These are phyloP conservation scores for Solanum sejunctum DNA, from an alignment of 257 asterid genomes.

Conservation along the genomic window DNA sequence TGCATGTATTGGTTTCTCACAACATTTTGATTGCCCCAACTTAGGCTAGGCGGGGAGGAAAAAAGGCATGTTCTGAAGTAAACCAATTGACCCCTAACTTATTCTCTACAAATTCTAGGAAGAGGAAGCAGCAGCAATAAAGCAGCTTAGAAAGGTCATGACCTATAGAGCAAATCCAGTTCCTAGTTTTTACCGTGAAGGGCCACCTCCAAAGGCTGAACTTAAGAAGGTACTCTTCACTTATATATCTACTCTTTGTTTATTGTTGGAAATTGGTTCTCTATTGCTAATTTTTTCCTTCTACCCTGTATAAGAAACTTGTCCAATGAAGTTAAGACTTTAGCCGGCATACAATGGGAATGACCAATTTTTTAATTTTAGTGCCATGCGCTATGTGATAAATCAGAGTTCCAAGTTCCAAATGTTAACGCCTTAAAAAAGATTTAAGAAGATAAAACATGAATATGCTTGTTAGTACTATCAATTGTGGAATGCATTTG, in stretches of 20 bases:
- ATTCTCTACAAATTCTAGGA: conserved; percentile 39
- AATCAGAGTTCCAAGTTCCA: not conserved
- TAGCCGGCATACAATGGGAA: not conserved
- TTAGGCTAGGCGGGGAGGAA: not conserved
- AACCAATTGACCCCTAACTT: not conserved
- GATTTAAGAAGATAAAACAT: not conserved
- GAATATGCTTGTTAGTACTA: not conserved
- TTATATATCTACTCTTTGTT: not conserved
- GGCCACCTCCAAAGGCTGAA: conserved; percentile 77
- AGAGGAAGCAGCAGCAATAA: conserved; percentile 62
- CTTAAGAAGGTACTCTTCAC: conserved; percentile 57
- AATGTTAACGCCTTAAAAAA: not conserved
- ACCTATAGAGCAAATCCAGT: conserved; percentile 78
- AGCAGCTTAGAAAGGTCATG: conserved; percentile 81
- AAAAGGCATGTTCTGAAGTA: not conserved
- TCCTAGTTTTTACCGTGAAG: conserved; percentile 76
- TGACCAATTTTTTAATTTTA: not conserved
- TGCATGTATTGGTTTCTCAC: not conserved
- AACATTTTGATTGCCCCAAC: not conserved
- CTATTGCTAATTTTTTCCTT: not conserved
- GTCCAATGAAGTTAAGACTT: not conserved
- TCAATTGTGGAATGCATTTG: not conserved
- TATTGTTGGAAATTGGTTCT: not conserved
- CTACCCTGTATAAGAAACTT: not conserved
- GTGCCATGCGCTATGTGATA: not conserved